Conservation (phyloP, 1,284 basidiomycete species). For the Heliocybe sulcata region DNA sequence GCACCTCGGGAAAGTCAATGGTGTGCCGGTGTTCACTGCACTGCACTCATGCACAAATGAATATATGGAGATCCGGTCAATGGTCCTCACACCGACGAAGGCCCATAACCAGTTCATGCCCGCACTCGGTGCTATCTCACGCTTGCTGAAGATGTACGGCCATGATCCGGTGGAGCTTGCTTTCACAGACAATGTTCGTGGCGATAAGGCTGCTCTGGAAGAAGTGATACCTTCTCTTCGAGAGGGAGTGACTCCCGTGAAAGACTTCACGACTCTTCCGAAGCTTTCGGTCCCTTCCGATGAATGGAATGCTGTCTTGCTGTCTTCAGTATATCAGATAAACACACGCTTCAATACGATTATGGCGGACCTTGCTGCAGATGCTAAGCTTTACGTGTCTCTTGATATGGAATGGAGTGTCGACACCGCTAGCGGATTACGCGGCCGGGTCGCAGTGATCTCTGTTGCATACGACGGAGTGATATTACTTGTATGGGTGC, state of each 20-base stretch:
- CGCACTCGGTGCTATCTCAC: not conserved
- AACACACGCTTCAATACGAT: not conserved
- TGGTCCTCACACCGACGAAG: not conserved
- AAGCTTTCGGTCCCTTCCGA: not conserved
- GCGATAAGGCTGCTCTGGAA: not conserved
- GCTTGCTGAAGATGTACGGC: not conserved
- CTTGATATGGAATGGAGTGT: not conserved
- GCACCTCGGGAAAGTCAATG: not conserved
- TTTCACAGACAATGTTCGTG: not conserved
- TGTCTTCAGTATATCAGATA: not conserved
- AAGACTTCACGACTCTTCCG: not conserved
- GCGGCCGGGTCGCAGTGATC: not conserved
- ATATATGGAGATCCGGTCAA: not conserved
- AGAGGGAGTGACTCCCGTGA: not conserved
- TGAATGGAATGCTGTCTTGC: not conserved
- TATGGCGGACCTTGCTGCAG: not conserved
- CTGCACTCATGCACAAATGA: not conserved
- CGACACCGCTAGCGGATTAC: not conserved
- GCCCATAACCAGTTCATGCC: constrained; percentile 3
- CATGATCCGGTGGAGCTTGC: not conserved
- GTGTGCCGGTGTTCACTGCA: not conserved
- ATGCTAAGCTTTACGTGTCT: not conserved
- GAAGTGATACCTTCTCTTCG: not conserved
- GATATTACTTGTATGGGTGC: not conserved
- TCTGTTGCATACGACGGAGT: not conserved